Percentiles rank a stretch among this genome's conserved stretches.
These are phyloP conservation scores for Escovopsis sp. DNA, from an alignment of 2,329 filamentous ascomycete genomes.

Conservation along the genomic window DNA sequence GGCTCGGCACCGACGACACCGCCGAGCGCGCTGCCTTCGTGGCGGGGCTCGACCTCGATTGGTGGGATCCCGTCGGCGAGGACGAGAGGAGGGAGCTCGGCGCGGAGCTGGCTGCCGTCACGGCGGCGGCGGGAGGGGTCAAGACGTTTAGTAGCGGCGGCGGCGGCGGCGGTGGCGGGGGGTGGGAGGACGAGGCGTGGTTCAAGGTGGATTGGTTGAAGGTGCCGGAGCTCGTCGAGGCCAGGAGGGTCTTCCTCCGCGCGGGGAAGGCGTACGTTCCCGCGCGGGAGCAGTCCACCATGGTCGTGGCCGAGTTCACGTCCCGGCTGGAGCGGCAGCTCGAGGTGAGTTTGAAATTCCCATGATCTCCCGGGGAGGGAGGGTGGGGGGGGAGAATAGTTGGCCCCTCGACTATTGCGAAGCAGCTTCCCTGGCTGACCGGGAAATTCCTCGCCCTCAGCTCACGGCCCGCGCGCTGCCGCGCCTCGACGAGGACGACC, in stretches of 20 bases:
- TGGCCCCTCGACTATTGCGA: too few species aligned
- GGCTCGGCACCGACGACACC: slow-evolving; percentile 63
- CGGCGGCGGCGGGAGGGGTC: slow-evolving; percentile 1
- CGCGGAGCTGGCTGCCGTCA: slow-evolving; percentile 42
- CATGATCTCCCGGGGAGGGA: too few species aligned
- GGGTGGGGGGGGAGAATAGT: too few species aligned
- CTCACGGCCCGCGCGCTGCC: slow-evolving; percentile 83
- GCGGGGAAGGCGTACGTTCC: slow-evolving; percentile 86
- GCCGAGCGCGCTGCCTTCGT: slow-evolving; percentile 66
- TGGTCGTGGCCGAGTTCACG: slow-evolving; percentile 81
- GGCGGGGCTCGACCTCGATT: slow-evolving; percentile 61
- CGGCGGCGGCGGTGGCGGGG: slow-evolving; percentile 22
- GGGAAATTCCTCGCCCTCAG: too few species aligned
- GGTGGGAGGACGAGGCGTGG: slow-evolving; percentile 65
- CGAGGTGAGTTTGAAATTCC: slow-evolving; percentile 48
- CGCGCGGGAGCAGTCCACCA: slow-evolving; percentile 68
- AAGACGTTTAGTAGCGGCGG: slow-evolving; percentile 17
- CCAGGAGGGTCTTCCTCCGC: slow-evolving; percentile 59
- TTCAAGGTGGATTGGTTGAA: slow-evolving; percentile 95
- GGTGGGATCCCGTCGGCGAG: slow-evolving; percentile 75
- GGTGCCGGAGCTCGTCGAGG: slow-evolving; percentile 80
- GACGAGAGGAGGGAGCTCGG: slow-evolving; percentile 58
- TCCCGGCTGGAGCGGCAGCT: slow-evolving; percentile 65
- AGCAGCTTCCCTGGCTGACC: too few species aligned
- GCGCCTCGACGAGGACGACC: slow-evolving; percentile 89